Base-by-base conservation (phyloP, 148 eudicot species). In the Persicaria tinctoria region DNA sequence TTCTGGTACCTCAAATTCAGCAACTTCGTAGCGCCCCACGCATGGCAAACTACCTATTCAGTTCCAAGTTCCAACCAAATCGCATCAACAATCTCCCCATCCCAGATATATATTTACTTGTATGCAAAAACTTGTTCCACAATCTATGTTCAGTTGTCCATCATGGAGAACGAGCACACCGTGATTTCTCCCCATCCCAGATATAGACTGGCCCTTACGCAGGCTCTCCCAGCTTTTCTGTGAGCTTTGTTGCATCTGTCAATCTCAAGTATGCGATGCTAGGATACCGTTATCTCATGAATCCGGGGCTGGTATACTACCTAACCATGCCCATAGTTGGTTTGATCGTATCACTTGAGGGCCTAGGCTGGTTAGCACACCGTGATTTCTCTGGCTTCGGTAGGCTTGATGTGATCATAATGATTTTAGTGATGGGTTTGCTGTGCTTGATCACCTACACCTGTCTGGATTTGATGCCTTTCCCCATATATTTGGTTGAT, bases 231-330 rank as follows among this genome's bases (percentile, higher is more conserved):
- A 87, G 60, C 20, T 92, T 90, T 81, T 86, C 92, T 0, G 79
- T 92, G 5, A 81, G 84, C 73, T 88, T 85, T 41, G 81, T 86
- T 6, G 81, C 71, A 51, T 87, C 94, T 0, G 89, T 89, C 20
- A 90, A 90, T 80, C 82, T 88, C 16, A 82, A 85, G 17, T 86
- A 90, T 54, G 97, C 87, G 18, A 88, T 80, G 77, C 86, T 87
- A 48, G 94, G 97, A 1, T 90, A 92, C 62, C 78, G 78, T 5
- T 85, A 89, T 76, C 85, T 89, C 3, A 68, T 89, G 7, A 87
- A 46, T 79, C 91, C 83, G 55, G 83, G 88, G 17, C 14, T 85
- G 18, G 18, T 66, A 18, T 90, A 87, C 73, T 66, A 85, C 45
- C 79, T 83, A 1, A 77, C 75, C 4, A 72, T 73, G 2, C 97